Conservation (phyloP, 2,329 filamentous ascomycete genomes). For the Aspergillus phoenicis region DNA sequence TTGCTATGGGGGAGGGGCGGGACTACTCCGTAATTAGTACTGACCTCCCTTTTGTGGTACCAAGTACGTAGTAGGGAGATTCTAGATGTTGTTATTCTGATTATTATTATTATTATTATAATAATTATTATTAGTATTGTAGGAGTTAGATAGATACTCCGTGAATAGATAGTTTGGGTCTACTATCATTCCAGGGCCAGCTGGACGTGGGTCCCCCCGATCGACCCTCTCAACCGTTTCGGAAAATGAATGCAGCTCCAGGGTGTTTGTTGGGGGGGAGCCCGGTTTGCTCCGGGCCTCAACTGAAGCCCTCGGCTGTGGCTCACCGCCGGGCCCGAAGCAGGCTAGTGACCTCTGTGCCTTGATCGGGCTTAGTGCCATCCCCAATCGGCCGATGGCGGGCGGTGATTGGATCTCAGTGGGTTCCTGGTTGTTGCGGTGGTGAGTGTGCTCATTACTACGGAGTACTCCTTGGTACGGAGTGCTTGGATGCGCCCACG, state of each 20-base stretch:
- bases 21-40: neutral
- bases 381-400: conserved; percentile 1
- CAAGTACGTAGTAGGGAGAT: too few relatives aligned
- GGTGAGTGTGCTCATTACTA: conserved; percentile 12
- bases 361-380: conserved; percentile 1
- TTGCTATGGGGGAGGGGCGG: neutral
- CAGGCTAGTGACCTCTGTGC: conserved; percentile 9
- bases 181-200: neutral
- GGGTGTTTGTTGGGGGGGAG: conserved; percentile 18
- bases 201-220: neutral
- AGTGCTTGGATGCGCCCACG: neutral
- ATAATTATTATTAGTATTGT: too few relatives aligned
- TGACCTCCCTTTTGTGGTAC: too few relatives aligned
- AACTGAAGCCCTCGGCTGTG: conserved; percentile 21
- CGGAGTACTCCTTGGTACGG: conserved; percentile 12
- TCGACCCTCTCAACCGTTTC: conserved; percentile 16
- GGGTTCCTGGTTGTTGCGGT: conserved; percentile 6
- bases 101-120: too few relatives aligned
- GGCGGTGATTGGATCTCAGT: conserved; percentile 1
- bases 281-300: conserved; percentile 27
- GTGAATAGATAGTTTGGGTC: neutral
- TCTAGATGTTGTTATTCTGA: too few relatives aligned
- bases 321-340: conserved; percentile 13
- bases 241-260: neutral
- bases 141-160: neutral